These are phyloP conservation scores for Hypoxylon lenormandii DNA, from an alignment of 495 filamentous ascomycete genomes.

Conservation along the genomic window DNA sequence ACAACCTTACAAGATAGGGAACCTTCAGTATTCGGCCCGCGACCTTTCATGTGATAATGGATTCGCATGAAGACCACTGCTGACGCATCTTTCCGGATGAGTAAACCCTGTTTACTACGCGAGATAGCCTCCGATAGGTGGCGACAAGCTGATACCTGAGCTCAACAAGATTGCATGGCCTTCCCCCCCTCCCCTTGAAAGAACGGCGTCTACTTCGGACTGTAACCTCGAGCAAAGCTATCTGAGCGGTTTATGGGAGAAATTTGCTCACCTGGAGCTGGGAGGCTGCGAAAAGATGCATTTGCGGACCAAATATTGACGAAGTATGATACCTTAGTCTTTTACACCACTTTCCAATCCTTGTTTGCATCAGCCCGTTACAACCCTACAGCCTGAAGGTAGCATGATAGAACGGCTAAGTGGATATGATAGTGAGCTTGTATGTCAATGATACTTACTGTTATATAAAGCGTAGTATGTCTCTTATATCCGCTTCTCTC, in stretches of 20 bases:
- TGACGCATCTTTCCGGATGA: constrained; percentile 29
- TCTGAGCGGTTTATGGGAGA: constrained; percentile 5
- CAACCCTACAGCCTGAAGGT: neutral
- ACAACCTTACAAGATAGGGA: neutral
- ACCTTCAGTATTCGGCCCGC: constrained; percentile 17
- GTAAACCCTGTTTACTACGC: constrained; percentile 18
- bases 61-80: constrained; percentile 11
- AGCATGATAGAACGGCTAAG: neutral
- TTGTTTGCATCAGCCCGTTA: constrained; percentile 11
- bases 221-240: neutral
- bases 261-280: neutral
- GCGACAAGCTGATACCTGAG: constrained; percentile 13
- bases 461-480: neutral
- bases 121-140: constrained; percentile 15
- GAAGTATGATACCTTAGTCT: neutral
- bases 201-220: neutral
- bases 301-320: neutral
- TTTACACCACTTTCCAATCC: neutral
- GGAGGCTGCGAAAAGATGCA: neutral
- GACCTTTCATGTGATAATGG: constrained; percentile 8
- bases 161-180: constrained; percentile 16
- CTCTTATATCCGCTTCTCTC: neutral
- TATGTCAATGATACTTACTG: neutral
- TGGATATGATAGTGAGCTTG: neutral
- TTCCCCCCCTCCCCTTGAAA: neutral